Evolutionary conservation across 1,139 yeast species (phyloP).

Genomic region (Yamadazyma blattariae): DNA sequence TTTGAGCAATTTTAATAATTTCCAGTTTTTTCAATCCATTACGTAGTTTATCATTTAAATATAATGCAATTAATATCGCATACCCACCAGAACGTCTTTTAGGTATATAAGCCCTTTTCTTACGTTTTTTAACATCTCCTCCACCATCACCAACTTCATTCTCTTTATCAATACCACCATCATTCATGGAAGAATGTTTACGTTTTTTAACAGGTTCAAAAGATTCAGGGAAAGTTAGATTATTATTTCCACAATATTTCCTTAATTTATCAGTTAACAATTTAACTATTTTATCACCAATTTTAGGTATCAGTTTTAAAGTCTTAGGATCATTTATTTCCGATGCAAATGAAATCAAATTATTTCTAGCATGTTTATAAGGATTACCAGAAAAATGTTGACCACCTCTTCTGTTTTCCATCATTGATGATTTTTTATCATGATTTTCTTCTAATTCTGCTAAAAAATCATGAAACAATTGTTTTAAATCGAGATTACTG

Average conservation of each 20-base stretch:
- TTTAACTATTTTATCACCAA: conserved; percentile 63
- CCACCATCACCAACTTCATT: conserved; percentile 13
- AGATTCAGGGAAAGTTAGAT: conserved; percentile 35
- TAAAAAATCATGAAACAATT: background rate
- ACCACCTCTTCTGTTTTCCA: background rate
- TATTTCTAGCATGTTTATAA: conserved; percentile 9
- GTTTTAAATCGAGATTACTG: background rate
- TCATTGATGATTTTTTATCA: background rate
- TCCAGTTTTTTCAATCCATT: conserved; percentile 62
- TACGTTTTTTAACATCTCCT: too few species aligned
- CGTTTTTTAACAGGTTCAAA: conserved; percentile 18
- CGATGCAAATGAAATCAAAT: conserved; percentile 5
- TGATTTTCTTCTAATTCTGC: background rate
- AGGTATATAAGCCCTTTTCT: conserved; percentile 61
- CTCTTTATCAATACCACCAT: background rate
- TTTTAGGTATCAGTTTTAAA: conserved; percentile 47
- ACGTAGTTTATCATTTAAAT: conserved; percentile 46
- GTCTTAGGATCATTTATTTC: conserved; percentile 48
- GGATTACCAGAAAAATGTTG: conserved; percentile 18
- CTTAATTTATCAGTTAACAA: conserved; percentile 39
- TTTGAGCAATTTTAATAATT: conserved; percentile 54
- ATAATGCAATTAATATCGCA: conserved; percentile 70
- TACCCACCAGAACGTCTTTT: conserved; percentile 80
- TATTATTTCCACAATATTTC: conserved; percentile 46
- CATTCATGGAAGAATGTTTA: background rate